These are phyloP conservation scores for Hyaloperonospora brassicae DNA, from an alignment of 352 stramenopile species.

Conservation along the genomic window DNA sequence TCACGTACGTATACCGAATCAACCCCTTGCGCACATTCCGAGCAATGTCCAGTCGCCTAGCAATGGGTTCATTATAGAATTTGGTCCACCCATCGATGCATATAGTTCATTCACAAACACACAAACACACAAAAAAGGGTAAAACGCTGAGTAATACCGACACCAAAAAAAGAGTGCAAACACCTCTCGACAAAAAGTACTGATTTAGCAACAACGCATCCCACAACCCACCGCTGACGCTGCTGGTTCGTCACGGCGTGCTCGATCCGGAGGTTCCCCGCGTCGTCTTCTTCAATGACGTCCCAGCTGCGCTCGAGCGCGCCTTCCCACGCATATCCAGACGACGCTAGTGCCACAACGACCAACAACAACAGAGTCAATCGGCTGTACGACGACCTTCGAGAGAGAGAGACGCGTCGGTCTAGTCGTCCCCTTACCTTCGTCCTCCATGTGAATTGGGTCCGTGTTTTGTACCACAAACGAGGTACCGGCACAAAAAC, in stretches of 20 bases:
- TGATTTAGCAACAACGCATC: not conserved
- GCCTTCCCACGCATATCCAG: conserved; percentile 80
- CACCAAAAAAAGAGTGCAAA: not conserved
- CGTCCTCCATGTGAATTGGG: conserved; percentile 22
- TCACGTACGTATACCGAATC: conserved; percentile 81
- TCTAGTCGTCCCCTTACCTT: conserved; percentile 8
- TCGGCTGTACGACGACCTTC: not conserved
- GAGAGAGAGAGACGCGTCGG: not conserved
- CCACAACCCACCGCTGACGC: conserved; percentile 44
- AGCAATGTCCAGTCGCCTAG: conserved; percentile 68
- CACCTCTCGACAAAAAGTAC: not conserved
- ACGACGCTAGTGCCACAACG: conserved; percentile 17
- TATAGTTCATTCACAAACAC: too few species aligned
- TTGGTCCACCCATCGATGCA: too few species aligned
- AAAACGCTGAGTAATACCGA: too few species aligned
- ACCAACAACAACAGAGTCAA: not conserved
- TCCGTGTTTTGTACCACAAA: not conserved
- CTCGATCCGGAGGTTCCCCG: conserved; percentile 71
- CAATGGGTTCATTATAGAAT: too few species aligned
- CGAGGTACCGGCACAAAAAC: conserved; percentile 9
- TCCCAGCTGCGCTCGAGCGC: conserved; percentile 82
- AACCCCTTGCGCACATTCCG: conserved; percentile 78
- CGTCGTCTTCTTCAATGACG: conserved; percentile 78
- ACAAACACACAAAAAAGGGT: too few species aligned
- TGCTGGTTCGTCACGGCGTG: conserved; percentile 55